phyloP scores from a whole-genome alignment of 2,329 filamentous ascomycete species.

The Pezicula carpinea region DNA sequence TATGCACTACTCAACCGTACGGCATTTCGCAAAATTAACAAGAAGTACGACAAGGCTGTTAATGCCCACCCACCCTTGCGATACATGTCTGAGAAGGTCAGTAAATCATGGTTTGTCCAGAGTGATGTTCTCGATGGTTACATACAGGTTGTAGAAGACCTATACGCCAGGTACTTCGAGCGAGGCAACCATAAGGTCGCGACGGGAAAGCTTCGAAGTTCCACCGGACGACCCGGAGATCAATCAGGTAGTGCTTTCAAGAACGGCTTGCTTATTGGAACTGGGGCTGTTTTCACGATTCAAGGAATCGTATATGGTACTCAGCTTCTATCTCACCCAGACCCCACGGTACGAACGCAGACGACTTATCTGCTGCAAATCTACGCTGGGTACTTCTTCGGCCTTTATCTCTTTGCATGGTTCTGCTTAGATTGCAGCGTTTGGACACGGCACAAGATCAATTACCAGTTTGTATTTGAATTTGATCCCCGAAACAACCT shows the following conservation, averaged over 20 bases:
- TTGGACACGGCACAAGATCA: conserved; percentile 82
- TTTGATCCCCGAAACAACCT: conserved; percentile 82
- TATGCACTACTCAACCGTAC: conserved; percentile 88
- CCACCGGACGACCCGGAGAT: conserved; percentile 52
- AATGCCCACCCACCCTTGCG: conserved; percentile 69
- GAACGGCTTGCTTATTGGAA: conserved; percentile 60
- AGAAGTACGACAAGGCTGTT: conserved; percentile 91
- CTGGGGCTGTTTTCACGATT: conserved; percentile 57
- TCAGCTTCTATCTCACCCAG: conserved; percentile 43
- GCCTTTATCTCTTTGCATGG: conserved; percentile 73
- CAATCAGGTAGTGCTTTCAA: conserved; percentile 51
- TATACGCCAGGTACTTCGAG: conserved; percentile 91
- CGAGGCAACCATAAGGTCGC: conserved; percentile 87
- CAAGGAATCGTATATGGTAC: conserved; percentile 58
- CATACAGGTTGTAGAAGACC: conserved; percentile 75
- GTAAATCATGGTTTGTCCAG: conserved; percentile 81
- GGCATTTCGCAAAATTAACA: conserved; percentile 93
- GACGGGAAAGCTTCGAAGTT: conserved; percentile 74
- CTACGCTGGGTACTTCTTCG: conserved; percentile 76
- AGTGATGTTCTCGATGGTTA: conserved; percentile 77
- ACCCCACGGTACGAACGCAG: conserved; percentile 41
- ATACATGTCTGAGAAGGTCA: conserved; percentile 87
- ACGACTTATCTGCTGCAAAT: conserved; percentile 67
- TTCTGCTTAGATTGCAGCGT: conserved; percentile 82
- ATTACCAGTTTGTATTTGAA: conserved; percentile 96